Conservation (phyloP, 2,329 filamentous ascomycete species). For the Fusarium incarnatum region DNA sequence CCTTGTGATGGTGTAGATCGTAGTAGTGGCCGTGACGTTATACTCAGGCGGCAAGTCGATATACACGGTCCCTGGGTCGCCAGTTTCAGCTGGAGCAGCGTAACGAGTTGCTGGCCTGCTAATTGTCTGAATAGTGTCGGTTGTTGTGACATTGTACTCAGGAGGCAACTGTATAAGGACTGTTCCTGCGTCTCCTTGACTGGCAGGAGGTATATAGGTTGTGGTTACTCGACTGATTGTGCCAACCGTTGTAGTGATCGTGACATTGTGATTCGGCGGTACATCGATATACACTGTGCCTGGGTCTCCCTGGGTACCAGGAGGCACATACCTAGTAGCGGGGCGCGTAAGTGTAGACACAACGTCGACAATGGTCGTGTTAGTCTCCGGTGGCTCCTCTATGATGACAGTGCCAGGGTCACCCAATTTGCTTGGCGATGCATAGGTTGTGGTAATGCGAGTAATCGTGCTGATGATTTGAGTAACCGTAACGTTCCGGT, state of each 20-base stretch:
- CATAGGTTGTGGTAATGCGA: constrained; percentile 3
- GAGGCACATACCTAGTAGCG: constrained; percentile 8
- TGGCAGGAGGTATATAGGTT: constrained; percentile 18
- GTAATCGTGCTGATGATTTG: constrained; percentile 4
- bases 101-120: constrained; percentile 17
- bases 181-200: constrained; percentile 21
- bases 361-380: constrained; percentile 22
- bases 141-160: constrained; percentile 22
- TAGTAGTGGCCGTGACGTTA: constrained; percentile 21
- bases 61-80: constrained; percentile 17
- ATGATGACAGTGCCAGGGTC: constrained; percentile 28
- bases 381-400: constrained; percentile 15
- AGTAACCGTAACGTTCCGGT: constrained; percentile 19
- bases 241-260: constrained; percentile 16
- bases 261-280: constrained; percentile 22
- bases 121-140: constrained; percentile 9
- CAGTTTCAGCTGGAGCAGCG: constrained; percentile 1
- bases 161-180: constrained; percentile 22
- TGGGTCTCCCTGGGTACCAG: constrained; percentile 13
- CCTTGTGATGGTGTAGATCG: constrained; percentile 3
- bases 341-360: constrained; percentile 15
- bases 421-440: constrained; percentile 5
- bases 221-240: constrained; percentile 23
- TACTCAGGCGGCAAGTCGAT: constrained; percentile 11
- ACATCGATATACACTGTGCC: constrained; percentile 25